Percentiles rank a stretch among this genome's conserved stretches.
phyloP scores from a whole-genome alignment of 2,329 filamentous ascomycete genomes.

The Xylaria multiplex region DNA sequence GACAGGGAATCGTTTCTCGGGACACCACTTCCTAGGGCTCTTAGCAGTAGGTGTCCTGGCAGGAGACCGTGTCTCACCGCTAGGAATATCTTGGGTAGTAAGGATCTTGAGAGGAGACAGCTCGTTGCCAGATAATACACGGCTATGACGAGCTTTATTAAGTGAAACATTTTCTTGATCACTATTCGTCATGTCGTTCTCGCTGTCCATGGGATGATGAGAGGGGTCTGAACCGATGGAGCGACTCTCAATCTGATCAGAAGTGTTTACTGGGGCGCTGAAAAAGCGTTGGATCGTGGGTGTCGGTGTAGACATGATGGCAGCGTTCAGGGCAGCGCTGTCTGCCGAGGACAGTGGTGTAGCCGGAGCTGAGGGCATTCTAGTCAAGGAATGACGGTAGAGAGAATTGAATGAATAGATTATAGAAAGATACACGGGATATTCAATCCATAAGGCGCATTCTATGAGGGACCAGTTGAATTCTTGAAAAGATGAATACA shows the following conservation, averaged over 20 bases:
- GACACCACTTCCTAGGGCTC: constrained; percentile 56
- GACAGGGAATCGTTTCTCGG: constrained; percentile 70
- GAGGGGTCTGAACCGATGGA: not conserved
- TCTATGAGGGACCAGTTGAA: constrained; percentile 15
- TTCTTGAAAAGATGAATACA: constrained; percentile 18
- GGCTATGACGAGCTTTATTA: constrained; percentile 61
- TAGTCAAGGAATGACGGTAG: not conserved
- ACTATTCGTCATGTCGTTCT: constrained; percentile 19
- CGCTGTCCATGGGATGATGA: constrained; percentile 24
- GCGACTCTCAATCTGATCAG: not conserved
- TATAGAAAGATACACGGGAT: constrained; percentile 10
- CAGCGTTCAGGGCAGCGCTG: constrained; percentile 25
- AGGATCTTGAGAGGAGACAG: constrained; percentile 69
- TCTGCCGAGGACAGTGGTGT: constrained; percentile 27
- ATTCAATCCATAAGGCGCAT: constrained; percentile 24
- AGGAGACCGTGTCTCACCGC: constrained; percentile 44
- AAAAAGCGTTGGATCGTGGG: constrained; percentile 32
- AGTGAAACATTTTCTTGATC: constrained; percentile 61
- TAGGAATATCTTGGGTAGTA: constrained; percentile 38
- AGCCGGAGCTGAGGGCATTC: constrained; percentile 32
- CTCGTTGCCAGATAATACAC: constrained; percentile 66
- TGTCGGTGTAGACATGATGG: constrained; percentile 18
- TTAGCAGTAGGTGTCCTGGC: constrained; percentile 38
- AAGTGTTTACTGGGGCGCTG: not conserved
- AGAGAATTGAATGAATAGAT: constrained; percentile 16